Conservation (phyloP, 2,329 filamentous ascomycete genomes). For the Endoconidiophora laricicola region DNA sequence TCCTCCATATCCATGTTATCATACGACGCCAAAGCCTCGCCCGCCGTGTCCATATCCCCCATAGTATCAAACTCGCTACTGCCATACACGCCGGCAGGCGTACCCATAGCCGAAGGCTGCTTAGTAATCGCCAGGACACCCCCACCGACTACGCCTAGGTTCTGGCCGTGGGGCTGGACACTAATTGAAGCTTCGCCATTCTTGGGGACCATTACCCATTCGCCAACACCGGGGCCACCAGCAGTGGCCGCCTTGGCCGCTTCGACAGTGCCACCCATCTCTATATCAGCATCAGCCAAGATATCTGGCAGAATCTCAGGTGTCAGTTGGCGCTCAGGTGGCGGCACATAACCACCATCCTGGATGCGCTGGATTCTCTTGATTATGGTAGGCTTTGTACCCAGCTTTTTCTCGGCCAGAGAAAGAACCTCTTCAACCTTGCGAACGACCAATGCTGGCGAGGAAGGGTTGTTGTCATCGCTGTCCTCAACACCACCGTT, state of each 20-base stretch:
- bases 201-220: conserved; percentile 63
- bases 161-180: conserved; percentile 14
- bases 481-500: conserved; percentile 37
- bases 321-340: conserved; percentile 33
- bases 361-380: conserved; percentile 54
- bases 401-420: conserved; percentile 56
- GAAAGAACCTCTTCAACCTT: conserved; percentile 57
- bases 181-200: conserved; percentile 29
- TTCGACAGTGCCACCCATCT: conserved; percentile 48
- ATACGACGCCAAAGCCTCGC: conserved; percentile 51
- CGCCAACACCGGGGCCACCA: conserved; percentile 26
- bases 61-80: conserved; percentile 43
- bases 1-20: conserved; percentile 56
- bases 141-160: conserved; percentile 15
- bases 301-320: conserved; percentile 34
- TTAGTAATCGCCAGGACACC: neutral
- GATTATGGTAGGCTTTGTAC: conserved; percentile 47
- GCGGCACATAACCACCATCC: conserved; percentile 54
- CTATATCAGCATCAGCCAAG: conserved; percentile 43
- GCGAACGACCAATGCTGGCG: conserved; percentile 27
- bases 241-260: conserved; percentile 16
- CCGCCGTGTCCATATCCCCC: conserved; percentile 52
- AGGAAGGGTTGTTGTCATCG: conserved; percentile 24
- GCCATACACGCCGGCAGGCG: conserved; percentile 9
- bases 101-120: neutral